Evolutionary conservation across 2,329 filamentous ascomycete species (phyloP).

Genomic region (Pseudopithomyces maydicus): DNA sequence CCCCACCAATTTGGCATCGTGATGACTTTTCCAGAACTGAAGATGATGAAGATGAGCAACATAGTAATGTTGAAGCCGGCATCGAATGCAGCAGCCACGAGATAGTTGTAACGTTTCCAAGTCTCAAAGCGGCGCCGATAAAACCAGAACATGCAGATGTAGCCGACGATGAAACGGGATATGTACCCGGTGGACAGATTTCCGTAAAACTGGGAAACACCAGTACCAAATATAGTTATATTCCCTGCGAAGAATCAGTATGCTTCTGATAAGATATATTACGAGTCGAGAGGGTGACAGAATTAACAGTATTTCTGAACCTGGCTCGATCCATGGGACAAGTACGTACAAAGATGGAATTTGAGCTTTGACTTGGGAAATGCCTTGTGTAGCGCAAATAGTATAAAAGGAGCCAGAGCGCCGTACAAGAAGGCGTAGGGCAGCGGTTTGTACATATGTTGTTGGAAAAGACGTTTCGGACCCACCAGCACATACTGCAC

Average conservation of each 20-base stretch:
- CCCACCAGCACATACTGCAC: constrained; percentile 66
- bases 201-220: constrained; percentile 62
- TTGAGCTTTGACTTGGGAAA: constrained; percentile 61
- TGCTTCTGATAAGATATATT: too few species aligned
- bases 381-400: constrained; percentile 58
- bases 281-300: too few species aligned
- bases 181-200: constrained; percentile 66
- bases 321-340: background rate
- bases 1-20: constrained; percentile 70
- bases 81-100: constrained; percentile 65
- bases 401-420: constrained; percentile 50
- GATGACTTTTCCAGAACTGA: constrained; percentile 61
- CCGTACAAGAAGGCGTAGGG: constrained; percentile 62
- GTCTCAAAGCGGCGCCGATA: constrained; percentile 61
- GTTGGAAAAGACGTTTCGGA: constrained; percentile 56
- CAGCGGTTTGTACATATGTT: constrained; percentile 54
- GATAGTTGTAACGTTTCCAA: constrained; percentile 66
- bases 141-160: constrained; percentile 64
- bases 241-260: constrained; percentile 51
- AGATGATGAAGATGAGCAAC: constrained; percentile 65
- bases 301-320: background rate
- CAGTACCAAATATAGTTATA: constrained; percentile 65
- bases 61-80: constrained; percentile 67
- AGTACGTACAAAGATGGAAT: constrained; percentile 51
- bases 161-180: constrained; percentile 62